Conservation (phyloP, 2,329 filamentous ascomycete genomes). For the Beauveria sp. region DNA sequence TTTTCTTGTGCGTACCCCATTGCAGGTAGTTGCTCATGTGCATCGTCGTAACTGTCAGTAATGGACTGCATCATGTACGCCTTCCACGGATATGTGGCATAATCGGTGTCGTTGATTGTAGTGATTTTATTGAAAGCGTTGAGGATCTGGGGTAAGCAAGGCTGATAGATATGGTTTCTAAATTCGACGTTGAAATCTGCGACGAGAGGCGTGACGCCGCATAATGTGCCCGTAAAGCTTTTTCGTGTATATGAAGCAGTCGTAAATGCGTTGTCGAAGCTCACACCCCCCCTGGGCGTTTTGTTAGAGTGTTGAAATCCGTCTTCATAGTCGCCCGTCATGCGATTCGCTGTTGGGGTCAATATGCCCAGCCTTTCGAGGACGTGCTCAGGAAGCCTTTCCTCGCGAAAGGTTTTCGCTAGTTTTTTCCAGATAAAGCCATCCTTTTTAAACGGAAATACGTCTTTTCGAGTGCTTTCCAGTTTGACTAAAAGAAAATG, state of each 20-base stretch:
- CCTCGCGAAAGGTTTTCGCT: constrained; percentile 23
- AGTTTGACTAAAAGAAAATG: constrained; percentile 35
- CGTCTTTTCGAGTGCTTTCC: constrained; percentile 37
- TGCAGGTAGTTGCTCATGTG: constrained; percentile 20
- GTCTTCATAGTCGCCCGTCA: constrained; percentile 29
- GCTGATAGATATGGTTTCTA: constrained; percentile 35
- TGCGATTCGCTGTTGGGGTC: constrained; percentile 25
- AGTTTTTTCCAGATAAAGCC: constrained; percentile 30
- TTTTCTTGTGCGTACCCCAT: constrained; percentile 24
- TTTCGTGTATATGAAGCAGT: constrained; percentile 36
- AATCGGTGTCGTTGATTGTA: constrained; percentile 13
- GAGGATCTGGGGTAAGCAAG: constrained; percentile 33
- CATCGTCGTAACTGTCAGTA: constrained; percentile 27
- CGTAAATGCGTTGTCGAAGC: constrained; percentile 32
- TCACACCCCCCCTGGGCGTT: constrained; percentile 30
- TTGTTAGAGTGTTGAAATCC: constrained; percentile 16
- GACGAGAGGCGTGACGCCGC: constrained; percentile 32
- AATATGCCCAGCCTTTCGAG: constrained; percentile 20
- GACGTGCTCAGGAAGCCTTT: constrained; percentile 25
- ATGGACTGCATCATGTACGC: constrained; percentile 26
- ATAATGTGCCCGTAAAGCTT: constrained; percentile 32
- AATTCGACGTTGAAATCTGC: constrained; percentile 35
- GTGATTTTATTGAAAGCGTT: constrained; percentile 24
- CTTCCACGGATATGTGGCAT: constrained; percentile 22
- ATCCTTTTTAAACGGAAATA: constrained; percentile 36